Evolutionary conservation across 306 rosid species (phyloP), one percentile per base, ranked within the genome.

Genomic region (Lathyrus aphaca): DNA sequence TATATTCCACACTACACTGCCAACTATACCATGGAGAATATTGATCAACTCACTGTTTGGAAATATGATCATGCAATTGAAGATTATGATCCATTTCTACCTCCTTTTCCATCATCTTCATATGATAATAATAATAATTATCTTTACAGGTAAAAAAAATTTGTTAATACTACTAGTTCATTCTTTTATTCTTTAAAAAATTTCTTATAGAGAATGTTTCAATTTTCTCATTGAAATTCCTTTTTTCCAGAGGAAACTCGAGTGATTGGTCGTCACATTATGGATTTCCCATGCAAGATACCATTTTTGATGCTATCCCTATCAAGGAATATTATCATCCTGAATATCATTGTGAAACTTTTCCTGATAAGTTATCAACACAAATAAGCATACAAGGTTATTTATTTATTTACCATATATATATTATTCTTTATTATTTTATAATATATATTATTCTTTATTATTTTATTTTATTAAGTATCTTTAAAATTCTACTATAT

Each of bases 271-370:
- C 78, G 77, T 74, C 80, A 30, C 73, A 50, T 45, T 71, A 38
- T 49, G 84, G 74, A 15, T 55, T 75, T 73, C 74, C 83, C 8
- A 40, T 76, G 18, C 81, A 59, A 73, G 84, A 90, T 3, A 58
- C 30, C 69, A 16, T 38, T 30, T 66, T 35, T 64, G 86, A 82
- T 16, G 35, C 45, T 46, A 21, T 76, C 54, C 83, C 89, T 48
- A 46, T 56, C 55, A 62, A 46, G 69, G 80, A 72, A 10, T 44
- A 27, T 21, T 72, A 38, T 29, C 75, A 49, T 30, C 73, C 81
- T 42, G 83, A 83, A 2, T 64, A 76, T 6, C 53, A 77, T 0
- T 73, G 49, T 46, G 57, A 82, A 9, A 18, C 81, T 4, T 4
- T 75, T 6, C 84, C 81, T 6, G 14, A 66, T 15, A 82, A 77